Evolutionary conservation across 345 rosid species (phyloP).

Genomic region (Arabis hirsuta): DNA sequence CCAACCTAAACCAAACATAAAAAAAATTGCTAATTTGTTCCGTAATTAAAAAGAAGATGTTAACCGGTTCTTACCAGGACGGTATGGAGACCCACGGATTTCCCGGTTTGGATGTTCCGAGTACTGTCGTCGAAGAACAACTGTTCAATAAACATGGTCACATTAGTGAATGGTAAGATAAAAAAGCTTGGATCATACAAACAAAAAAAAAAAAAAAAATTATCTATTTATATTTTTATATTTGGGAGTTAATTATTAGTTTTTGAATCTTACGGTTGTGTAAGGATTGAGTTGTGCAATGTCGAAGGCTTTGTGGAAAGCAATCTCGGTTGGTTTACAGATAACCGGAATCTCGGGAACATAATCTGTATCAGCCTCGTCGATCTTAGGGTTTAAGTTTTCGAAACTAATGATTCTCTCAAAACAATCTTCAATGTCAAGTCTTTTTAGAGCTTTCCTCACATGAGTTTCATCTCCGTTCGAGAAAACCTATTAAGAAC

Average conservation of each 20-base stretch:
- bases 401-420: constrained; percentile 93
- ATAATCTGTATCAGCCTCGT: constrained; percentile 40
- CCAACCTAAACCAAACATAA: constrained; percentile 56
- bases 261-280: constrained; percentile 59
- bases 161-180: not conserved
- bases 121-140: constrained; percentile 85
- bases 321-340: constrained; percentile 76
- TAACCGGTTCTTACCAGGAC: constrained; percentile 62
- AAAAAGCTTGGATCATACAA: not conserved
- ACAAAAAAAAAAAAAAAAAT: not conserved
- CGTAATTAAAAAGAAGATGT: not conserved
- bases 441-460: constrained; percentile 63
- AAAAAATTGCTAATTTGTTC: not conserved
- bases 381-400: constrained; percentile 68
- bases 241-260: not conserved
- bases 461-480: constrained; percentile 85
- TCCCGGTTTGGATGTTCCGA: constrained; percentile 74
- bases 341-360: constrained; percentile 65
- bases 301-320: constrained; percentile 66
- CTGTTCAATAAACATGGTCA: constrained; percentile 45
- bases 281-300: constrained; percentile 68
- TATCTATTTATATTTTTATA: too few species aligned
- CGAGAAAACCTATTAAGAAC: constrained; percentile 66
- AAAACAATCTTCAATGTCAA: constrained; percentile 86
- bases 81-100: constrained; percentile 70